Evolutionary conservation across 1,139 yeast genomes (phyloP).

Genomic region (Zygosaccharomyces pseudobailii): DNA sequence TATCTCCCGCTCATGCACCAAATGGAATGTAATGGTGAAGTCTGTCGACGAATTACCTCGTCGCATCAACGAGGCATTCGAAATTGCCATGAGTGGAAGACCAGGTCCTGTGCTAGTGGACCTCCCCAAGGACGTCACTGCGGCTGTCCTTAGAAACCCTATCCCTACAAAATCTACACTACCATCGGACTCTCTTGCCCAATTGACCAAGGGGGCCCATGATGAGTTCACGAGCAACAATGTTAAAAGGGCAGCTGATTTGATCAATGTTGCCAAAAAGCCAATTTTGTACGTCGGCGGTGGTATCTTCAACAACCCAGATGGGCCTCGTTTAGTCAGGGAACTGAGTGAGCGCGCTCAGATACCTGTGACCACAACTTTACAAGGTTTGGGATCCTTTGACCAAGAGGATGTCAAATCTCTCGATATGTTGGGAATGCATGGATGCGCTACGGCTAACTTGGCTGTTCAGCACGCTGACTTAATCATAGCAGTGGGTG

Average conservation of each 20-base stretch:
- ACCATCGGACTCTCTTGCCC: slow-evolving; percentile 74
- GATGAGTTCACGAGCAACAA: slow-evolving; percentile 75
- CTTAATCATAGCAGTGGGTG: slow-evolving; percentile 88
- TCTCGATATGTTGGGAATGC: slow-evolving; percentile 97
- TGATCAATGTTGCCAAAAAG: slow-evolving; percentile 76
- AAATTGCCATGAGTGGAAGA: slow-evolving; percentile 91
- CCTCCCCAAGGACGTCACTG: slow-evolving; percentile 96
- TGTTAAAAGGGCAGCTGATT: slow-evolving; percentile 68
- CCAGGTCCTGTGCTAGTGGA: slow-evolving; percentile 99
- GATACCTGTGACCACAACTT: slow-evolving; percentile 93
- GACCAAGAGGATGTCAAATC: slow-evolving; percentile 91
- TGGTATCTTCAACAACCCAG: slow-evolving; percentile 75
- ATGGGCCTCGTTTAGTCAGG: slow-evolving; percentile 74
- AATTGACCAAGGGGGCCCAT: slow-evolving; percentile 65
- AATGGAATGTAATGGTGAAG: slow-evolving; percentile 99
- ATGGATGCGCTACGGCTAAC: slow-evolving; percentile 94
- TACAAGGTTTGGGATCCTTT: slow-evolving; percentile 91
- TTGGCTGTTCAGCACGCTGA: slow-evolving; percentile 91
- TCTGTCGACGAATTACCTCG: slow-evolving; percentile 90
- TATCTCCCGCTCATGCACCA: slow-evolving; percentile 93
- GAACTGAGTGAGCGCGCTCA: slow-evolving; percentile 86
- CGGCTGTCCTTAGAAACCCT: slow-evolving; percentile 77
- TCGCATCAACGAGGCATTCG: slow-evolving; percentile 95
- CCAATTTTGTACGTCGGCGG: slow-evolving; percentile 92
- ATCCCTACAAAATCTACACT: slow-evolving; percentile 82